Base-by-base conservation (phyloP, 2,329 filamentous ascomycete species). In the Rhexocercosporidium sp. region DNA sequence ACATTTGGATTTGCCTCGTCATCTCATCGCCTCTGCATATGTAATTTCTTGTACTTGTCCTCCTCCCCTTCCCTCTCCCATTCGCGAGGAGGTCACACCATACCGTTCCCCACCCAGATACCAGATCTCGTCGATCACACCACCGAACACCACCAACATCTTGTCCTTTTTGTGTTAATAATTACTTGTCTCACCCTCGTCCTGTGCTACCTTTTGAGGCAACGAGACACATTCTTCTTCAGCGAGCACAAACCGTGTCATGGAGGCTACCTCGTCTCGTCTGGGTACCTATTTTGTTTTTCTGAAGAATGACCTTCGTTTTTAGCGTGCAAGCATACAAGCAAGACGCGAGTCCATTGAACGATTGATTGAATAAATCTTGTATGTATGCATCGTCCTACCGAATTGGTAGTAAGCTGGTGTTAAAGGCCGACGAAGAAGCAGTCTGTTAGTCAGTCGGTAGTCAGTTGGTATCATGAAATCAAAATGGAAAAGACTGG, bases 91-190 rank as follows among this genome's bases (percentile, higher is more conserved):
- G 27, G 27, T 11, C n/a, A 22, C 20, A 29, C 47, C 31, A 25
- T 27, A n/a, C 6, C 31, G 29, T 34, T 27, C 4, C 31, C n/a
- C 49, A 57, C 54, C 56, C 49, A 62, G 62, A 67, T 67, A 67
- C 66, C 66, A 67, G 66, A 67, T 67, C 62, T 59, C 57, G 22
- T 56, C 56, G 66, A 67, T 67, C 61, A 66, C 39, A 63, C 18
- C 29, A 51, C 41, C 27, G 54, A 57, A 39, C 44, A 12, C 12
- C 44, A n/a, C 20, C 44, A 8, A n/a, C 22, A 20, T 49, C 59
- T 62, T 57, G 56, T 64, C 51, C 56, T 27, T 64, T 67, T 64
- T 67, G 41, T 53, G 47, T 53, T 67, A 51, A 57, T 65, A 62
- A 49, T 49, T 54, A 54, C 22, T 47, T 29, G 34, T 47, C 12